Evolutionary conservation across 768 basidiomycete genomes (phyloP).

Genomic region (Coprinopsis strossmayeri): DNA sequence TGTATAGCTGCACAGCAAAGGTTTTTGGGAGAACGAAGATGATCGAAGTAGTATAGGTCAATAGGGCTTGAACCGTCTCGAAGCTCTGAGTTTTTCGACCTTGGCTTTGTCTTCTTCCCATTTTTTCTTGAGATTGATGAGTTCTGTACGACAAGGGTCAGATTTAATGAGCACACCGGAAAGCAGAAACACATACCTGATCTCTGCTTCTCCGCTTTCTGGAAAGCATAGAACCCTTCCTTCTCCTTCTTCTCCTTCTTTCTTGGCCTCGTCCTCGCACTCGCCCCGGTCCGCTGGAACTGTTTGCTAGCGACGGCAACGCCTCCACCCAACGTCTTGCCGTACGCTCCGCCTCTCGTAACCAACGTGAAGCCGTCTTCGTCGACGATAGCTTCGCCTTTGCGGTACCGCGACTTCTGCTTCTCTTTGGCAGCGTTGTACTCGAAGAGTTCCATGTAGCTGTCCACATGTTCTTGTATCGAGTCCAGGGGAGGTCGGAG

Average conservation of each 20-base stretch:
- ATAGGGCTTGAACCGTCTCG: slow-evolving; percentile 84
- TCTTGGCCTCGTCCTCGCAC: slow-evolving; percentile 35
- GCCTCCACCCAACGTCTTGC: slow-evolving; percentile 82
- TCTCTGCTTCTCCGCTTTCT: slow-evolving; percentile 84
- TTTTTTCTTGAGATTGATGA: slow-evolving; percentile 67
- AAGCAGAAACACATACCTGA: slow-evolving; percentile 51
- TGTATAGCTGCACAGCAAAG: too few relatives aligned
- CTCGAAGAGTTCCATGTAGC: slow-evolving; percentile 72
- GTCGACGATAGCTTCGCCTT: slow-evolving; percentile 87
- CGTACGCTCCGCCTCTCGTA: slow-evolving; percentile 86
- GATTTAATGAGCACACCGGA: slow-evolving; percentile 4
- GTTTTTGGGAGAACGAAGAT: too few relatives aligned
- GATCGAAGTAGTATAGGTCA: too few relatives aligned
- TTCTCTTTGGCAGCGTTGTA: slow-evolving; percentile 56
- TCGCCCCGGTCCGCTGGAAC: slow-evolving; percentile 56
- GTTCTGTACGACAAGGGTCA: slow-evolving; percentile 50
- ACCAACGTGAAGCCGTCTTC: slow-evolving; percentile 95
- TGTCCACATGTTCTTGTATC: slow-evolving; percentile 76
- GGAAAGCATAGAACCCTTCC: slow-evolving; percentile 83
- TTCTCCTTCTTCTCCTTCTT: slow-evolving; percentile 64
- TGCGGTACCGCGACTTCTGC: slow-evolving; percentile 60
- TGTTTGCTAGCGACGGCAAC: slow-evolving; percentile 55
- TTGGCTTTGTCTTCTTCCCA: slow-evolving; percentile 89
- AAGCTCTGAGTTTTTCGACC: slow-evolving; percentile 72
- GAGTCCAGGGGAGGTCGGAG: slow-evolving; percentile 71